Conservation (phyloP, 495 filamentous ascomycete species). For the Talaromyces thailandensis region DNA sequence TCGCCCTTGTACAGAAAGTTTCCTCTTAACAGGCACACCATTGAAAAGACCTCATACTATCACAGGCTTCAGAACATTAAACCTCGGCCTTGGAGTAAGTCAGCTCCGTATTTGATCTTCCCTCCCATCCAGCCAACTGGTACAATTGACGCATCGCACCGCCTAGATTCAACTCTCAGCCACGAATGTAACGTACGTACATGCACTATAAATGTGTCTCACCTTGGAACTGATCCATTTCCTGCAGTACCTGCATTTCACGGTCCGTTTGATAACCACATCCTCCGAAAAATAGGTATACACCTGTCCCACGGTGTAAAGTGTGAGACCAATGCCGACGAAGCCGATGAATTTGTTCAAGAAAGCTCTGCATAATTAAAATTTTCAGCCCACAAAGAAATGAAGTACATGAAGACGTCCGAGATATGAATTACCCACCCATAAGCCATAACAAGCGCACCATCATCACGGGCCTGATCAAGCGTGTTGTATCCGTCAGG, state of each 20-base stretch:
- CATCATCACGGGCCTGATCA: conserved; percentile 51
- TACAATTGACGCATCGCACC: conserved; percentile 54
- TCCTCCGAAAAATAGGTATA: conserved; percentile 48
- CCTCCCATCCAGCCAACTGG: conserved; percentile 60
- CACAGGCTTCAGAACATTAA: background rate
- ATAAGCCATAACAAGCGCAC: conserved; percentile 55
- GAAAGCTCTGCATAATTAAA: conserved; percentile 35
- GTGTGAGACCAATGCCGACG: conserved; percentile 46
- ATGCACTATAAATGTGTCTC: conserved; percentile 5
- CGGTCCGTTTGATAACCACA: conserved; percentile 51
- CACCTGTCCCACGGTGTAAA: conserved; percentile 48
- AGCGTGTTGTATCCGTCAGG: conserved; percentile 50
- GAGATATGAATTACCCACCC: conserved; percentile 41
- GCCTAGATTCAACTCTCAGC: conserved; percentile 24
- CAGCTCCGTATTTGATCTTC: conserved; percentile 30
- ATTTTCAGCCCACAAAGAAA: background rate
- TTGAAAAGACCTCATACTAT: background rate
- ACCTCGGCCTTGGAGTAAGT: background rate
- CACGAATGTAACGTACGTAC: background rate
- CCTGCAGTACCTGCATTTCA: conserved; percentile 58
- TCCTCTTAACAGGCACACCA: background rate
- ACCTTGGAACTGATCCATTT: conserved; percentile 54
- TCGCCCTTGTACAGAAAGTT: background rate
- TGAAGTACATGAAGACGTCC: background rate
- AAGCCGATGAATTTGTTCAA: conserved; percentile 53